A percentile compares a stretch with the other conserved stretches of the same genome.
Conservation (phyloP, 2,329 filamentous ascomycete species). For the Alternaria ventricosa region DNA sequence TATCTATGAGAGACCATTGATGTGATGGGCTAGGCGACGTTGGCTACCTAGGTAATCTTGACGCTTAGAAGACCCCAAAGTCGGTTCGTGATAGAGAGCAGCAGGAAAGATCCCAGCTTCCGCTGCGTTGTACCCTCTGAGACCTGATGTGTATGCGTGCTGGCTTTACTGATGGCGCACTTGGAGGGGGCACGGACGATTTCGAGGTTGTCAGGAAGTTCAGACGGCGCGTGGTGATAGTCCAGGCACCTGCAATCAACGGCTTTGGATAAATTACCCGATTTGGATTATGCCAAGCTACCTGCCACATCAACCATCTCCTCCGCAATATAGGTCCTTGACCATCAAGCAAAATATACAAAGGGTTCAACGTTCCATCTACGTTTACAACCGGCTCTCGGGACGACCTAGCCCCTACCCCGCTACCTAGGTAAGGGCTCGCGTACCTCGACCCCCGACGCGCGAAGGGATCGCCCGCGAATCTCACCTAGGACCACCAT, state of each 20-base stretch:
- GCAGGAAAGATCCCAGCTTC: slow-evolving; percentile 3
- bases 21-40: background rate
- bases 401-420: background rate
- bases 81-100: background rate
- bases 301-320: background rate
- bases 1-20: background rate
- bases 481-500: slow-evolving; percentile 17
- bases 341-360: background rate
- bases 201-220: background rate
- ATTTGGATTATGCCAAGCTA: background rate
- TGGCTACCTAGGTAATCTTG: background rate
- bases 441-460: slow-evolving; percentile 2
- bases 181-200: background rate
- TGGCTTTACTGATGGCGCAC: background rate
- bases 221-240: background rate
- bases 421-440: background rate
- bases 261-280: background rate
- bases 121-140: background rate
- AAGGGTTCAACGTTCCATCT: background rate
- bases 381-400: background rate
- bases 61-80: background rate
- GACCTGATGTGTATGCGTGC: background rate
- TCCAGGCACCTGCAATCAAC: background rate
- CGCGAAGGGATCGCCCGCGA: slow-evolving; percentile 8
- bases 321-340: background rate